Conservation (phyloP, 805 yeast species). For the Yarrowia sp. region DNA sequence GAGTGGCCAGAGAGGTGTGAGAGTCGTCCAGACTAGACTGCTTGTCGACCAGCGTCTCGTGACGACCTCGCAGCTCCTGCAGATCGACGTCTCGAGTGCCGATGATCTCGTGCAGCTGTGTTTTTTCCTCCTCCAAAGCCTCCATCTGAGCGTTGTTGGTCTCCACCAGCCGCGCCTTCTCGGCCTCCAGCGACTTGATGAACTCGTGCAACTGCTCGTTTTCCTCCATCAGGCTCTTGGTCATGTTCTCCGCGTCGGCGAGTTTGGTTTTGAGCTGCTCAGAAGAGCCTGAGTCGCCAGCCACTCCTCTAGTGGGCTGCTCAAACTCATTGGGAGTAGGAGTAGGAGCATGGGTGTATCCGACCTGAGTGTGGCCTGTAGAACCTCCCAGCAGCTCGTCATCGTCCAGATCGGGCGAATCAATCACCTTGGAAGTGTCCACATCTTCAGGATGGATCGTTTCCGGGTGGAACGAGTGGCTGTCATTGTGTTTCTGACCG, state of each 20-base stretch:
- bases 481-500: background rate
- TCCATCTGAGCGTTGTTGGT: constrained; percentile 21
- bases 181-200: constrained; percentile 43
- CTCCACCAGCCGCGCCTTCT: constrained; percentile 10
- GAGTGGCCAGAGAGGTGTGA: constrained; percentile 10
- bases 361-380: constrained; percentile 22
- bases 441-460: constrained; percentile 27
- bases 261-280: constrained; percentile 45
- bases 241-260: constrained; percentile 45
- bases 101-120: constrained; percentile 23
- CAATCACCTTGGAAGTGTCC: constrained; percentile 16
- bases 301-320: constrained; percentile 3
- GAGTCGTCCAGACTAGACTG: constrained; percentile 13
- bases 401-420: constrained; percentile 24
- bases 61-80: constrained; percentile 14
- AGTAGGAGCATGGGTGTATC: constrained; percentile 17
- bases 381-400: constrained; percentile 23
- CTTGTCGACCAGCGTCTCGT: constrained; percentile 27
- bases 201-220: constrained; percentile 47
- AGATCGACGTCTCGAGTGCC: background rate
- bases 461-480: constrained; percentile 26
- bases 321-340: background rate
- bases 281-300: background rate
- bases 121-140: constrained; percentile 28
- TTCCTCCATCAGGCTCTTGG: constrained; percentile 45